phyloP scores from a whole-genome alignment of 768 basidiomycete genomes.

The Lentinula sp. region DNA sequence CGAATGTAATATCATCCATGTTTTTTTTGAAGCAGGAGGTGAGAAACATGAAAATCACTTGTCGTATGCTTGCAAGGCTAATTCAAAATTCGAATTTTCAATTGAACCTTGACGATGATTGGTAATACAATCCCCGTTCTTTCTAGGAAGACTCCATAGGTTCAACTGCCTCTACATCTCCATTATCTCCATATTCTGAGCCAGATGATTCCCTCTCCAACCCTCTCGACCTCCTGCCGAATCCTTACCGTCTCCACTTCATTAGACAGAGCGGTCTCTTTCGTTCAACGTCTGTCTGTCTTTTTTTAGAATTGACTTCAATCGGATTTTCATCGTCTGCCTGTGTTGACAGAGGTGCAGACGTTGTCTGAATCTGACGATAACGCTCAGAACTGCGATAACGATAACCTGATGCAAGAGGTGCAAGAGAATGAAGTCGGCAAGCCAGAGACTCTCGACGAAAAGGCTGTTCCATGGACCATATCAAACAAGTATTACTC shows the following conservation, averaged over 20 bases:
- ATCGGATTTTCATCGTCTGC: constrained; percentile 5
- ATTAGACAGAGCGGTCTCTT: constrained; percentile 18
- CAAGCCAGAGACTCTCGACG: constrained; percentile 9
- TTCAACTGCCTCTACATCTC: background rate
- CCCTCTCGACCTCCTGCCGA: constrained; percentile 20
- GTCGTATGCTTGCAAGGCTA: no score
- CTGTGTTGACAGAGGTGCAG: constrained; percentile 9
- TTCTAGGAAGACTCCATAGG: no score
- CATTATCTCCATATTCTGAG: background rate
- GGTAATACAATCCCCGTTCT: no score
- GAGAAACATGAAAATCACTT: no score
- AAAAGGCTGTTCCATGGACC: constrained; percentile 55
- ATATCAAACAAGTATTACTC: constrained; percentile 80
- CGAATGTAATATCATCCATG: no score
- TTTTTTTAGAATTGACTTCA: constrained; percentile 1
- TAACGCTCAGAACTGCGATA: background rate
- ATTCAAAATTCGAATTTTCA: no score
- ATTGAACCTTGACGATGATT: no score
- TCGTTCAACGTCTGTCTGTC: constrained; percentile 23
- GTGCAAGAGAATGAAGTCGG: background rate
- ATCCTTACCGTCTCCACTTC: constrained; percentile 26
- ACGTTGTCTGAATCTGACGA: background rate
- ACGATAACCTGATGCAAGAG: background rate
- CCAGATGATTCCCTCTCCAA: background rate
- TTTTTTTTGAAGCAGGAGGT: no score